Conservation (phyloP, 768 basidiomycete species). For the Mycena floridula region DNA sequence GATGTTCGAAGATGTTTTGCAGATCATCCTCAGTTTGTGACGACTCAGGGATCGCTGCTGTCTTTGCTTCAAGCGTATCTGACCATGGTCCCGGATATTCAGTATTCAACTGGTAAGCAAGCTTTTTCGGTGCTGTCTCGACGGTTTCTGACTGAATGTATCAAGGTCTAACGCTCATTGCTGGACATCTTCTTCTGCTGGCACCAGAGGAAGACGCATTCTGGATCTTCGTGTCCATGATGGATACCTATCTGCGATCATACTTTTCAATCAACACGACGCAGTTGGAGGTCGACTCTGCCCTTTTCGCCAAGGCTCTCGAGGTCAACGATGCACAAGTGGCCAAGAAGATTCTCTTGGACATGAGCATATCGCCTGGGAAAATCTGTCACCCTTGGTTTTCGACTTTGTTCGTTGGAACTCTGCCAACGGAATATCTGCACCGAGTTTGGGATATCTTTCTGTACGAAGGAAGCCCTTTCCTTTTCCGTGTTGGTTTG, state of each 20-base stretch:
- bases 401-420: conserved; percentile 61
- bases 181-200: conserved; percentile 65
- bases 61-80: conserved; percentile 68
- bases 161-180: conserved; percentile 66
- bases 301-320: conserved; percentile 64
- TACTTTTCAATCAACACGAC: conserved; percentile 59
- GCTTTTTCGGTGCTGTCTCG: conserved; percentile 1
- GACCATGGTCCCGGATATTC: conserved; percentile 80
- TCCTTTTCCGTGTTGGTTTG: conserved; percentile 69
- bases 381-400: conserved; percentile 69
- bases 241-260: conserved; percentile 77
- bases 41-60: conserved; percentile 48
- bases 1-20: conserved; percentile 52
- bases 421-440: conserved; percentile 57
- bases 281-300: conserved; percentile 73
- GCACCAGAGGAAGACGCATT: conserved; percentile 87
- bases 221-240: conserved; percentile 84
- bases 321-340: conserved; percentile 52
- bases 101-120: conserved; percentile 52
- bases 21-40: conserved; percentile 53
- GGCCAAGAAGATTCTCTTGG: conserved; percentile 63
- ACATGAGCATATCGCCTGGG: conserved; percentile 53
- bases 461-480: conserved; percentile 74
- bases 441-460: conserved; percentile 82
- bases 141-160: no score